Evolutionary conservation across 2,329 filamentous ascomycete genomes (phyloP).

Genomic region (Juglanconis juglandina): DNA sequence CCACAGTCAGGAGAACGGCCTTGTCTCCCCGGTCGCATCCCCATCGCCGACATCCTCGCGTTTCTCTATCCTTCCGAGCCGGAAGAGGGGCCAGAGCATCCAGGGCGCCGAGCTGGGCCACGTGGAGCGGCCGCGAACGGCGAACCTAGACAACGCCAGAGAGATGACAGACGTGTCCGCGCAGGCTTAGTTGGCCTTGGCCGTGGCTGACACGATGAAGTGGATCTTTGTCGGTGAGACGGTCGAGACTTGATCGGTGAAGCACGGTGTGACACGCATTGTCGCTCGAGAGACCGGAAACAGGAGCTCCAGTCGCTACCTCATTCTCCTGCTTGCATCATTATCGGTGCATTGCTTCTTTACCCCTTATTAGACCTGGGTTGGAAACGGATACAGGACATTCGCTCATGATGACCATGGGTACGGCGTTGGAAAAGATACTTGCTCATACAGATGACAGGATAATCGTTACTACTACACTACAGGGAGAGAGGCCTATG

Average conservation of each 20-base stretch:
- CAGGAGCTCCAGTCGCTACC: background rate
- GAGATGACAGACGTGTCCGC: slow-evolving; percentile 15
- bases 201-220: background rate
- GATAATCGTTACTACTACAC: background rate
- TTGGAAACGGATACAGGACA: slow-evolving; percentile 3
- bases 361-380: background rate
- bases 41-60: slow-evolving; percentile 45
- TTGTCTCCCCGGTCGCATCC: slow-evolving; percentile 26
- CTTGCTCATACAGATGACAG: background rate
- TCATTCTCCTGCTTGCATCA: background rate
- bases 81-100: slow-evolving; percentile 69
- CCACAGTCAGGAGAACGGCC: slow-evolving; percentile 30
- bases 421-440: background rate
- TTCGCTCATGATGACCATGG: slow-evolving; percentile 12
- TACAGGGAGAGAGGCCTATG: slow-evolving; percentile 3
- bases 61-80: slow-evolving; percentile 63
- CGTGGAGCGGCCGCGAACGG: slow-evolving; percentile 47
- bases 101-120: slow-evolving; percentile 68
- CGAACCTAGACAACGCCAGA: slow-evolving; percentile 14
- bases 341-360: background rate
- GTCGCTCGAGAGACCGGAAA: background rate
- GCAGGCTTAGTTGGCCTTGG: slow-evolving; percentile 5
- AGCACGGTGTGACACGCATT: background rate
- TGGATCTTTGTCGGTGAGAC: background rate
- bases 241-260: background rate